Percentiles rank a stretch among this genome's conserved stretches.
These are phyloP conservation scores for Fagopyrum tataricum DNA, from an alignment of 148 eudicot genomes.

Conservation along the genomic window DNA sequence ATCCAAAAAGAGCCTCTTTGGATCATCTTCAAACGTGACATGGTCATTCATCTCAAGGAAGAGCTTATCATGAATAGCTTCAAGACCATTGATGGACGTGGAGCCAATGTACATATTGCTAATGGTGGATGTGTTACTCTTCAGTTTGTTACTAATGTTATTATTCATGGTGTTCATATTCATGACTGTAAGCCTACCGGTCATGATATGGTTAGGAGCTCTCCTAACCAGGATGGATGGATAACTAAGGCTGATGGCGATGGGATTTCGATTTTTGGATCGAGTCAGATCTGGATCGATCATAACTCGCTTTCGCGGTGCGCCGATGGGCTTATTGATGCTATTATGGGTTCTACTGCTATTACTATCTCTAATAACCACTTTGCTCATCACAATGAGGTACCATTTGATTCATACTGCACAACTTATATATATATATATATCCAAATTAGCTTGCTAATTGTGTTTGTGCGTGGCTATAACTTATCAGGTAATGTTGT, in stretches of 20 bases:
- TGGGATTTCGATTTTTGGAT: constrained; percentile 1
- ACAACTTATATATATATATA: too few relatives aligned
- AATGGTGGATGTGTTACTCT: constrained; percentile 6
- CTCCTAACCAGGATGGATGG: constrained; percentile 8
- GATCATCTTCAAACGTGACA: constrained; percentile 12
- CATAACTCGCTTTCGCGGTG: constrained; percentile 9
- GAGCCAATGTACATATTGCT: constrained; percentile 11
- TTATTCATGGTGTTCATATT: constrained; percentile 14
- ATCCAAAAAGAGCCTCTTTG: constrained; percentile 14
- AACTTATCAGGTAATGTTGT: constrained; percentile 8
- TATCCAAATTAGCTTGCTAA: not conserved
- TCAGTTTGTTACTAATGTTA: constrained; percentile 11
- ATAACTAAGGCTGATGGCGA: constrained; percentile 12
- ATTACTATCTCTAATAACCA: constrained; percentile 15
- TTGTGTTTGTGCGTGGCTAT: not conserved
- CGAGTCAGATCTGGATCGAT: constrained; percentile 13
- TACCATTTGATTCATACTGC: not conserved
- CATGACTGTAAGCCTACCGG: constrained; percentile 14
- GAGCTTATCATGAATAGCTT: constrained; percentile 9
- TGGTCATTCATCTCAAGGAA: constrained; percentile 10
- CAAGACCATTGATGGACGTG: constrained; percentile 16
- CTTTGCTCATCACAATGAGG: constrained; percentile 15
- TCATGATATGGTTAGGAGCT: constrained; percentile 10
- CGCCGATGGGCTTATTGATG: constrained; percentile 16
- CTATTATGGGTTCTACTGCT: constrained; percentile 12